Percentiles rank a stretch among this genome's conserved stretches.
Conservation (phyloP, 2,329 filamentous ascomycete species). For the Pseudopithomyces chartarum region DNA sequence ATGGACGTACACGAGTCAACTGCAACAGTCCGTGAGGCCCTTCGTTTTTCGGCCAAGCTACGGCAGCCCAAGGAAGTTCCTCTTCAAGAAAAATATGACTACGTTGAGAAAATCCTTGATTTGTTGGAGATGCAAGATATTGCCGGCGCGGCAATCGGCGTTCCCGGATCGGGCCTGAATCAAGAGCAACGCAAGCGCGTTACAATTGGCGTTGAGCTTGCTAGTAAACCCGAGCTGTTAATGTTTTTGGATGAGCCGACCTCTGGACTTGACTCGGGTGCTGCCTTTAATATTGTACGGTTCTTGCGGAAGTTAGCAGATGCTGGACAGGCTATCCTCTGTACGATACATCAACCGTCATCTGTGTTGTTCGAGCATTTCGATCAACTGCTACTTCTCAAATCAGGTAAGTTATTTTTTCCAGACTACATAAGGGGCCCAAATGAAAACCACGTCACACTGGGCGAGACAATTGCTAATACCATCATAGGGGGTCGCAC, state of each 20-base stretch:
- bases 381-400: constrained; percentile 67
- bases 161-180: constrained; percentile 53
- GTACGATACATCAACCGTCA: constrained; percentile 74
- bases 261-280: constrained; percentile 72
- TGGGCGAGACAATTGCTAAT: not conserved
- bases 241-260: constrained; percentile 81
- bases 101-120: constrained; percentile 68
- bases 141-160: constrained; percentile 67
- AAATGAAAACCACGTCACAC: not conserved
- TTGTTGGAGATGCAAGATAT: constrained; percentile 68
- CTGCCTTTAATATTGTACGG: constrained; percentile 68
- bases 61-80: constrained; percentile 65
- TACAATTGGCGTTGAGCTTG: constrained; percentile 65
- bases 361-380: constrained; percentile 70
- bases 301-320: constrained; percentile 70
- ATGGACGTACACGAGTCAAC: constrained; percentile 68
- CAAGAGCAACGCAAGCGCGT: constrained; percentile 72
- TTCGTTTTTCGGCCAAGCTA: constrained; percentile 67
- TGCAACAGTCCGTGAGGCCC: constrained; percentile 67
- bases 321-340: constrained; percentile 69
- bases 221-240: constrained; percentile 70
- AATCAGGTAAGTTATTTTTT: constrained; percentile 53
- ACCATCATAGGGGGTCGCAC: constrained; percentile 57
- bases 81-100: constrained; percentile 65
- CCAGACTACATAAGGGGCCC: not conserved